Base-by-base conservation (phyloP, 2,329 filamentous ascomycete species). In the Neurospora sp. region DNA sequence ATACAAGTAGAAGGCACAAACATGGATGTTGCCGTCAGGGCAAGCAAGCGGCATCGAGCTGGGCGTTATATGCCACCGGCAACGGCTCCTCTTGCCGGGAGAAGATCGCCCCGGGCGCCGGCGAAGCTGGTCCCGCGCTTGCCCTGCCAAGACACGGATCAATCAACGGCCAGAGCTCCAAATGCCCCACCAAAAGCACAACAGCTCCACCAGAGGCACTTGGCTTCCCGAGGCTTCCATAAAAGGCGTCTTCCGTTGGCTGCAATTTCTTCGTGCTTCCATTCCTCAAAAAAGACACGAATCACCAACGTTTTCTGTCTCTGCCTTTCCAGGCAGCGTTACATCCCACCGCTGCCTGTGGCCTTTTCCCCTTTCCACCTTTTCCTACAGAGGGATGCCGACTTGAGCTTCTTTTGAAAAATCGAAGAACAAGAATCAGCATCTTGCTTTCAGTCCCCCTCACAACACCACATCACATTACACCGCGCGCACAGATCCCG, bases 221-320 rank as follows among this genome's bases (percentile, higher is more conserved):
- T 43, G 52, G 67, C 66, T 70, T 71, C 71, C 72, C 69, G 67
- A 38, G 52, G 67, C 66, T 70, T 71, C 71, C 72, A 73, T 74
- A 75, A 74, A 73, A 17, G 43, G 71, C 69, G 70, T 66, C 66
- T 70, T 73, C 71, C 15, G 52, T 42, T 67, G 19, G 72, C 38
- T 73, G 68, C 70, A 73, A 72, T 68, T 71, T 72, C 72, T 71
- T 67, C 66, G 19, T 70, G 58, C 69, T 74, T 72, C 70, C 68
- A 62, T 73, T 68, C 52, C 67, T 58, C 69, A 74, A 76, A 72
- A 76, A 76, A 70, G 70, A 75, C 74, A 76, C 75, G 74, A 76
- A 73, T 76, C 75, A 75, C 69, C 71, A 73, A 71, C 69, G 66
- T 69, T 11, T 70, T 68, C 19, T 70, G 72, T 66, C 70, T 74